These are phyloP conservation scores for Kokia cookei DNA, from an alignment of 441 rosid genomes.

Conservation along the genomic window DNA sequence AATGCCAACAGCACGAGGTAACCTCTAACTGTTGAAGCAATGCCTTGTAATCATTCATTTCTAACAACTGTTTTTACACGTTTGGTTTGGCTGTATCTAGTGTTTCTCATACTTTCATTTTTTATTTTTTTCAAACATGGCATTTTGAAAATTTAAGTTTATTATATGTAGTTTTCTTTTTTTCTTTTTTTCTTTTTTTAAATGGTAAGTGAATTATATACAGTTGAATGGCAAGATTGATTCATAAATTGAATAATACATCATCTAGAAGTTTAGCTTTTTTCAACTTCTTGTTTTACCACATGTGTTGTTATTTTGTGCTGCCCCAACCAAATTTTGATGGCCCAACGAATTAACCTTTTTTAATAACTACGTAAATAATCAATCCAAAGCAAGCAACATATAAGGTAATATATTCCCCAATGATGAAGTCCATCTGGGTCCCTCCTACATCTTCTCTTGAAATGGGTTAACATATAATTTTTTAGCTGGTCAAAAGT, in stretches of 20 bases:
- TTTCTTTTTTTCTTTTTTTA: too few relatives aligned
- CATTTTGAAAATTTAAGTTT: neutral
- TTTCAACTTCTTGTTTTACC: neutral
- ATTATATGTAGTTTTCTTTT: too few relatives aligned
- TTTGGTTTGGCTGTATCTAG: neutral
- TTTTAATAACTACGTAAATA: neutral
- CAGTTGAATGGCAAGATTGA: neutral
- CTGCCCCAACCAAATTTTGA: neutral
- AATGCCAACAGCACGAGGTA: neutral
- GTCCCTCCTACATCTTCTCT: too few relatives aligned
- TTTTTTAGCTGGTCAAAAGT: too few relatives aligned
- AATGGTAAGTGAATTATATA: neutral
- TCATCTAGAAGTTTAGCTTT: neutral
- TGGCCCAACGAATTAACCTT: neutral
- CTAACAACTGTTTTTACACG: neutral
- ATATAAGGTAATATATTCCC: neutral
- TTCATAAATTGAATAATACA: neutral
- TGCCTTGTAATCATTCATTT: slow-evolving; percentile 2
- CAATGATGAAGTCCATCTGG: neutral
- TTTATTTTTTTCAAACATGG: neutral
- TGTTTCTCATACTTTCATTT: neutral
- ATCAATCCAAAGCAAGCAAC: neutral
- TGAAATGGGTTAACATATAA: too few relatives aligned
- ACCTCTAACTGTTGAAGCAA: neutral
- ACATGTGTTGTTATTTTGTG: too few relatives aligned